Evolutionary conservation across 257 asterid species (phyloP), one percentile per base, ranked within the genome.

Genomic region (Cinchona pubescens): DNA sequence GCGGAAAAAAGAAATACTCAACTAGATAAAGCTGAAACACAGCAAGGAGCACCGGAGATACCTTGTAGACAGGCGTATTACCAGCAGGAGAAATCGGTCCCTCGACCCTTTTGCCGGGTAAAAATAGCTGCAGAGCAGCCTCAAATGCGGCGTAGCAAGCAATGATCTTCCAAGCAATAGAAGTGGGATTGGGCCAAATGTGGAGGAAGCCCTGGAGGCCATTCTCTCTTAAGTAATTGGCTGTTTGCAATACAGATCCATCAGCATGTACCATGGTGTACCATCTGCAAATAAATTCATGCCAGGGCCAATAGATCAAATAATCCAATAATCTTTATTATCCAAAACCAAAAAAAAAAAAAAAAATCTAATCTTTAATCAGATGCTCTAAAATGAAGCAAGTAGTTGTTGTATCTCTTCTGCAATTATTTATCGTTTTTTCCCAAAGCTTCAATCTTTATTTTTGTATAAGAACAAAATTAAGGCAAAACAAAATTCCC

Each of bases 221-320:
- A 85, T 92, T 78, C 67, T 87, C 86, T 84, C 79, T 82, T 4
- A 94, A 83, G 82, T 83, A 89, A 71, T 83, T 79, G 75, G 80
- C 88, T 27, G 98, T 88, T 80, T 89, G 94, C 87, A 88, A 63
- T 35, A 90, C 79, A 46, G 97, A 94, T 35, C 98, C 98, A 81
- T 94, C 93, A 9, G 98, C 97, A 77, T 92, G 96, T 60, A 94
- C 98, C 96, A 91, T 94, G 34, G 97, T 90, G 77, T 94, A 94
- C 98, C 98, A 94, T 85, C 98, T 94, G 88, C 83, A 80, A 48
- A 73, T 23, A 56, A 82, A 71, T 73, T 62, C 53, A 86, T 55
- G n/a, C 71, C 21, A 76, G 29, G 74, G 60, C 59, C 27, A n/a
- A n/a, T n/a, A n/a, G n/a, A n/a, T n/a, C n/a, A n/a, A n/a, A n/a